phyloP scores from a whole-genome alignment of 306 rosid genomes.

The Quercus variabilis region DNA sequence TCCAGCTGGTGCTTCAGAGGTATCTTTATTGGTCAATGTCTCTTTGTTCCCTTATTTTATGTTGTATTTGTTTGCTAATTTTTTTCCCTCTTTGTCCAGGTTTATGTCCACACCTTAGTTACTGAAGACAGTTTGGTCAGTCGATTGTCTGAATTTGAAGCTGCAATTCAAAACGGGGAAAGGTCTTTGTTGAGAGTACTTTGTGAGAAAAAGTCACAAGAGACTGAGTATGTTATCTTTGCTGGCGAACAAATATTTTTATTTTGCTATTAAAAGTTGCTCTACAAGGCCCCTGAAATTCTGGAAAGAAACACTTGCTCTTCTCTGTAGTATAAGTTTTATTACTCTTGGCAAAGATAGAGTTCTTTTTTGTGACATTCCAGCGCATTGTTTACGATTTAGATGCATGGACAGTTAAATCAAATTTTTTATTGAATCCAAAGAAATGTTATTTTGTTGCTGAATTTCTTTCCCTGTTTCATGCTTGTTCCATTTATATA shows the following conservation, averaged over 20 bases:
- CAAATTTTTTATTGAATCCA: background rate
- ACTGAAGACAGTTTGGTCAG: constrained; percentile 77
- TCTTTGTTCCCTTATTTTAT: background rate
- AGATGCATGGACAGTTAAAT: background rate
- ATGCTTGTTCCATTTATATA: background rate
- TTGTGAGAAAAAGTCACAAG: constrained; percentile 79
- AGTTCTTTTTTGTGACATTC: background rate
- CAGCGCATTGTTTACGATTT: background rate
- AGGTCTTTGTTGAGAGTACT: constrained; percentile 64
- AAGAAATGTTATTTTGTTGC: background rate
- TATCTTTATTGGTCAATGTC: constrained; percentile 17
- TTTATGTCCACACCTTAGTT: constrained; percentile 76
- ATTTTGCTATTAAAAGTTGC: constrained; percentile 1
- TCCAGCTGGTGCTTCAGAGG: constrained; percentile 72
- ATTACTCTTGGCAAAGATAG: background rate
- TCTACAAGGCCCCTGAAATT: constrained; percentile 81
- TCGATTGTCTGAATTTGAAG: constrained; percentile 88
- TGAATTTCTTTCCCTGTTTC: background rate
- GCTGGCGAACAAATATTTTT: constrained; percentile 4
- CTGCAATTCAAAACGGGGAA: constrained; percentile 90
- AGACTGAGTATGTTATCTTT: constrained; percentile 63
- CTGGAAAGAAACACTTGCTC: constrained; percentile 99
- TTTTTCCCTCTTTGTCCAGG: constrained; percentile 43
- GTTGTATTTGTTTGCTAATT: constrained; percentile 15
- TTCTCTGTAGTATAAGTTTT: constrained; percentile 91